phyloP scores from a whole-genome alignment of 2,329 filamentous ascomycete genomes.

The Macrophomina pseudophaseolina region DNA sequence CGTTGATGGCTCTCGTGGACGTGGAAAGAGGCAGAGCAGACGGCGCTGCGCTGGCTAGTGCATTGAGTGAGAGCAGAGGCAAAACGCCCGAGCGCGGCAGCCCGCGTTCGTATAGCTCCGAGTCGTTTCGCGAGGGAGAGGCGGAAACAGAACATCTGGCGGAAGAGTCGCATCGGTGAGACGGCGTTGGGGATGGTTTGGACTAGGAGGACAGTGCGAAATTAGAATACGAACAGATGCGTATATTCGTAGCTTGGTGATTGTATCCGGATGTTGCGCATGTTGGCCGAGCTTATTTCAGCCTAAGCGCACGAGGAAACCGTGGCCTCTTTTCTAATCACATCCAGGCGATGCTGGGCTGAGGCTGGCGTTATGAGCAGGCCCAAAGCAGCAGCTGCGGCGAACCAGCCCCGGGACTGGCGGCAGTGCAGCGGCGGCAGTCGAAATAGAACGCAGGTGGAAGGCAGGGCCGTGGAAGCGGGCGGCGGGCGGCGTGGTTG shows the following conservation, averaged over 20 bases:
- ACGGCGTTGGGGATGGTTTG: neutral
- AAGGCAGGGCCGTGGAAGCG: conserved; percentile 10
- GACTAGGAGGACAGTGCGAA: neutral
- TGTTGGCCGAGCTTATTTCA: conserved; percentile 9
- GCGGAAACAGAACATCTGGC: conserved; percentile 10
- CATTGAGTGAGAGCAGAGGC: conserved; percentile 36
- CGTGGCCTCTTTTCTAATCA: conserved; percentile 11
- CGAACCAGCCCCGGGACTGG: neutral
- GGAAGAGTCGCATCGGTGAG: conserved; percentile 5
- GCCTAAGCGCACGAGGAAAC: conserved; percentile 10
- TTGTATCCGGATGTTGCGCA: neutral
- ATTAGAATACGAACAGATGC: conserved; percentile 22
- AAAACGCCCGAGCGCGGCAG: conserved; percentile 15
- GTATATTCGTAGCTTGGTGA: neutral
- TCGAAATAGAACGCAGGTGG: neutral
- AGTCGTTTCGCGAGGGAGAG: conserved; percentile 14
- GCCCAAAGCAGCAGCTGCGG: neutral
- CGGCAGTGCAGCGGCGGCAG: neutral
- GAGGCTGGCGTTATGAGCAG: neutral
- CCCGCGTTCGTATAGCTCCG: neutral
- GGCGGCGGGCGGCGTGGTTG: neutral
- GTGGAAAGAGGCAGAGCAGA: conserved; percentile 65
- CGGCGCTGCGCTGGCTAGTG: conserved; percentile 47
- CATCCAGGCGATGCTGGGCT: neutral
- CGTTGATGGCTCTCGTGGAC: conserved; percentile 83